Percentiles rank a stretch among this genome's conserved stretches.
Conservation (phyloP, 306 rosid genomes). For the Ziziphus jujuba region DNA sequence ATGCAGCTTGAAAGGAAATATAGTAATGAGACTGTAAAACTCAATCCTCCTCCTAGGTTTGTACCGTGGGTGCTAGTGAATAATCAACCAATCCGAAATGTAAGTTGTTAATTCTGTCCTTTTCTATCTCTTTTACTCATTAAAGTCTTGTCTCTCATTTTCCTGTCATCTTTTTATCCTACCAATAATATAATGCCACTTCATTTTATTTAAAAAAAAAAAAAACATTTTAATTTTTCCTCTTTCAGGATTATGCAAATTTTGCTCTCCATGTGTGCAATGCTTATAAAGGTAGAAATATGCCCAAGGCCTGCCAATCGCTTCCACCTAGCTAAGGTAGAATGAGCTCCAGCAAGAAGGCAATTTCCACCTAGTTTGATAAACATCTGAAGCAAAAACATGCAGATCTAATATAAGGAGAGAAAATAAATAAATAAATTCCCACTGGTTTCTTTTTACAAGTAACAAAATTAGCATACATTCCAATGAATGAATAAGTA, state of each 20-base stretch:
- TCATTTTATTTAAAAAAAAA: too few species aligned
- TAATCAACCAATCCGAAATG: constrained; percentile 49
- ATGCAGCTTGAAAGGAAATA: constrained; percentile 47
- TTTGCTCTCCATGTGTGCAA: constrained; percentile 16
- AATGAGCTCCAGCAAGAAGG: background rate
- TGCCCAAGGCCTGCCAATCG: constrained; percentile 5
- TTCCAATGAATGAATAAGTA: too few species aligned
- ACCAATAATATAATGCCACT: too few species aligned
- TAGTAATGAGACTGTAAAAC: constrained; percentile 38
- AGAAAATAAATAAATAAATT: too few species aligned
- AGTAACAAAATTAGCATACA: too few species aligned
- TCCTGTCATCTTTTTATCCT: too few species aligned
- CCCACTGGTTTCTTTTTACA: too few species aligned
- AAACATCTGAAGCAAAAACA: too few species aligned
- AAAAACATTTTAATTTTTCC: background rate
- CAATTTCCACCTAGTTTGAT: too few species aligned
- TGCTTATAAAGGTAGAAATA: constrained; percentile 17
- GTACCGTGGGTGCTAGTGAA: constrained; percentile 67
- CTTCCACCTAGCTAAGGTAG: background rate
- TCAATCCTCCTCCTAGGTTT: constrained; percentile 39
- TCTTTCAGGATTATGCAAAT: constrained; percentile 21
- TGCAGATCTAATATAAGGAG: too few species aligned
- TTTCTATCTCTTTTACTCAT: background rate
- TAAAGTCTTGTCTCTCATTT: background rate
- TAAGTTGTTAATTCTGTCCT: constrained; percentile 17